phyloP scores from a whole-genome alignment of 495 filamentous ascomycete species.

The Cladorrhinum samala region DNA sequence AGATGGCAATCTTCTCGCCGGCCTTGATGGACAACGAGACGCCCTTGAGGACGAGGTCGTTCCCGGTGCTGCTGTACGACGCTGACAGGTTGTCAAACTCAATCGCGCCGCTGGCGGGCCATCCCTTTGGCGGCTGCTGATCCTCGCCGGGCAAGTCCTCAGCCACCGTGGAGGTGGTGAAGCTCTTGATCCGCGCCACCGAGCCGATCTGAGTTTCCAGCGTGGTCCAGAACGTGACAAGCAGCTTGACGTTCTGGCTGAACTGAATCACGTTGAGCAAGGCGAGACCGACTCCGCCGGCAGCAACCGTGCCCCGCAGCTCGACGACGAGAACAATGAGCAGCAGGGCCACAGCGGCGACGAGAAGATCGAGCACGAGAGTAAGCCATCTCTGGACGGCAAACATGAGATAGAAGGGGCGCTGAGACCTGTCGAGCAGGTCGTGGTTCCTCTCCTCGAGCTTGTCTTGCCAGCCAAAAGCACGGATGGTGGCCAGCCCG shows the following conservation, averaged over 20 bases:
- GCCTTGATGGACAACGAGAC: conserved; percentile 30
- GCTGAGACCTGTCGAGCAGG: conserved; percentile 35
- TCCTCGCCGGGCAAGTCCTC: conserved; percentile 26
- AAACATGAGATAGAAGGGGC: conserved; percentile 39
- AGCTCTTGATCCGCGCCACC: conserved; percentile 40
- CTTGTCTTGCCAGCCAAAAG: conserved; percentile 37
- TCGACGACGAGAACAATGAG: conserved; percentile 43
- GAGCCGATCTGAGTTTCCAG: conserved; percentile 52
- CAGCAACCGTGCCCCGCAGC: conserved; percentile 26
- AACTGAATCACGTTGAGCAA: conserved; percentile 29
- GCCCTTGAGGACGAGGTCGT: conserved; percentile 27
- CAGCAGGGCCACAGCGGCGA: conserved; percentile 34
- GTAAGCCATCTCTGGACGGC: conserved; percentile 43
- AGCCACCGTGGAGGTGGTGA: conserved; percentile 31
- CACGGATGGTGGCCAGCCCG: conserved; percentile 41
- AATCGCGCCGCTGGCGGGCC: conserved; percentile 33
- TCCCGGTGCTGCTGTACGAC: conserved; percentile 19
- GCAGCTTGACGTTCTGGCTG: conserved; percentile 30
- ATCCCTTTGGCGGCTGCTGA: conserved; percentile 22
- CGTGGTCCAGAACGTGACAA: conserved; percentile 39
- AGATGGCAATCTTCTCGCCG: conserved; percentile 35
- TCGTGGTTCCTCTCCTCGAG: conserved; percentile 23
- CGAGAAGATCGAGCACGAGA: conserved; percentile 39
- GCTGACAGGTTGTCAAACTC: conserved; percentile 34
- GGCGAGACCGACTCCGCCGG: conserved; percentile 27